phyloP scores from a whole-genome alignment of 2,329 filamentous ascomycete genomes.

The Trichoderma koningiopsis region DNA sequence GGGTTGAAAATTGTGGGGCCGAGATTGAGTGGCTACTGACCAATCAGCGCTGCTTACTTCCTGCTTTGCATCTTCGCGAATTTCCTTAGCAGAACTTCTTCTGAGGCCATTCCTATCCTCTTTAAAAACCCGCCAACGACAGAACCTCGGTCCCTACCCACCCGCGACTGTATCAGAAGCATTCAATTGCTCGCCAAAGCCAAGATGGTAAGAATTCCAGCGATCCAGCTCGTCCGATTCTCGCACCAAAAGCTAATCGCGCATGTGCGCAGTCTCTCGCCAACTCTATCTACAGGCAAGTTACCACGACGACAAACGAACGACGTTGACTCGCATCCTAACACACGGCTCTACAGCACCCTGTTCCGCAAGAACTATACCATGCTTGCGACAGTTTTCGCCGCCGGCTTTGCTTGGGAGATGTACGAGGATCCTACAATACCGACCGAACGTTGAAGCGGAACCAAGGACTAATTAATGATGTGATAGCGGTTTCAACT shows the following conservation, averaged over 20 bases:
- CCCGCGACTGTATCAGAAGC: slow-evolving; percentile 32
- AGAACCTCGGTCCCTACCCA: slow-evolving; percentile 34
- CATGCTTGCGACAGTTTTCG: slow-evolving; percentile 87
- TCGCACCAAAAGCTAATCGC: slow-evolving; percentile 39
- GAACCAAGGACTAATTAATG: slow-evolving; percentile 36
- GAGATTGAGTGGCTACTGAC: slow-evolving; percentile 27
- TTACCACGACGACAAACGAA: slow-evolving; percentile 32
- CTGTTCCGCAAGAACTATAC: slow-evolving; percentile 84
- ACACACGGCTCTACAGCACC: slow-evolving; percentile 56
- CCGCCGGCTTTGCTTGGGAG: slow-evolving; percentile 85
- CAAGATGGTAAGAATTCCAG: slow-evolving; percentile 43
- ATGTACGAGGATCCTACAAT: slow-evolving; percentile 63
- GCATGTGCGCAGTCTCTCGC: slow-evolving; percentile 41
- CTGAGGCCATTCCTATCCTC: slow-evolving; percentile 34
- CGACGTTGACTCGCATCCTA: slow-evolving; percentile 32
- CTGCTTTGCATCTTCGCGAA: slow-evolving; percentile 39
- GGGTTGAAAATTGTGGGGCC: slow-evolving; percentile 31
- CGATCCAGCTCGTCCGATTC: not conserved
- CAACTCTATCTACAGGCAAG: slow-evolving; percentile 47
- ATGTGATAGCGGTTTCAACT: slow-evolving; percentile 74
- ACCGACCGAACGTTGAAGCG: slow-evolving; percentile 23
- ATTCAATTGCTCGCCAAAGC: slow-evolving; percentile 37
- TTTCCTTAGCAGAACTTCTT: slow-evolving; percentile 40
- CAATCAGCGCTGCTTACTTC: slow-evolving; percentile 40
- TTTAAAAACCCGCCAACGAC: slow-evolving; percentile 34